Evolutionary conservation across 2,329 filamentous ascomycete species (phyloP).

Genomic region (Neonectria neomacrospora): DNA sequence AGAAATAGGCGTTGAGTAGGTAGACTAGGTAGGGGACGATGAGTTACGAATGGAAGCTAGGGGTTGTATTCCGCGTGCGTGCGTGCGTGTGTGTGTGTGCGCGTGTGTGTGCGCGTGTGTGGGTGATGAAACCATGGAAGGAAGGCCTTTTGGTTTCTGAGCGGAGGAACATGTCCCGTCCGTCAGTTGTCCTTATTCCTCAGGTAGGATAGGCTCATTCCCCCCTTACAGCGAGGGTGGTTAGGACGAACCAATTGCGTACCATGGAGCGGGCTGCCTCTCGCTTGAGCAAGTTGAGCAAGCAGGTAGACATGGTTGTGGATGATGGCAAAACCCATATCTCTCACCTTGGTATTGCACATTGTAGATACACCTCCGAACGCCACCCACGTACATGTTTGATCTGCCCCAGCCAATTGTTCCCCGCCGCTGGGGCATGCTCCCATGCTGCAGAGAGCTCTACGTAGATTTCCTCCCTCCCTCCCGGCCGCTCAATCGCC

Average conservation of each 20-base stretch:
- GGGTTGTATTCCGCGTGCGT: neutral
- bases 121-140: too few species aligned
- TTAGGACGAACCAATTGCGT: neutral
- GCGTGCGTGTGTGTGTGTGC: neutral
- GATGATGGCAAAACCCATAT: neutral
- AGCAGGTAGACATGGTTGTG: too few species aligned
- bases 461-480: neutral
- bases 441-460: slow-evolving; percentile 13
- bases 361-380: neutral
- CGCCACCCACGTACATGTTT: slow-evolving; percentile 7
- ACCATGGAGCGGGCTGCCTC: slow-evolving; percentile 2
- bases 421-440: slow-evolving; percentile 36
- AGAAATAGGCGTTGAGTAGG: neutral
- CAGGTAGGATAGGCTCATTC: neutral
- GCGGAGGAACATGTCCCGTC: neutral
- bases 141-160: neutral
- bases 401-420: slow-evolving; percentile 31
- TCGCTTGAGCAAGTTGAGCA: neutral
- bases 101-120: too few species aligned
- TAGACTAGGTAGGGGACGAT: neutral
- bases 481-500: slow-evolving; percentile 33
- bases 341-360: neutral
- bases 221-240: neutral
- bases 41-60: neutral
- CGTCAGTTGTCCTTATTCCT: neutral